These are phyloP conservation scores for Epicoccum sorghinum DNA, from an alignment of 2,329 filamentous ascomycete species.

Conservation along the genomic window DNA sequence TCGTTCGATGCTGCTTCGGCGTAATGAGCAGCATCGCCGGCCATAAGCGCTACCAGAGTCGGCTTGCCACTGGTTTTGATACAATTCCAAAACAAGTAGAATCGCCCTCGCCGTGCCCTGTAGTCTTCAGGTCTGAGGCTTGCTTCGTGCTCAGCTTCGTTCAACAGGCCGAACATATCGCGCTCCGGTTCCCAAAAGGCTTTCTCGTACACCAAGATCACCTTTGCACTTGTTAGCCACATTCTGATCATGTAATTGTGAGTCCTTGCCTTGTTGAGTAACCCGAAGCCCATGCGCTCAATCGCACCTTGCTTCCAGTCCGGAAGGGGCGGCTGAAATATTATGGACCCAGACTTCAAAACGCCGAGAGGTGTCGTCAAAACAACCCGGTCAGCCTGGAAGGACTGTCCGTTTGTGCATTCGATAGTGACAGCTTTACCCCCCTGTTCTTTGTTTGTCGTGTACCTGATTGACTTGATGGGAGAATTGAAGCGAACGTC, in stretches of 20 bases:
- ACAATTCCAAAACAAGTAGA: slow-evolving; percentile 98
- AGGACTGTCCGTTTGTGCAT: slow-evolving; percentile 75
- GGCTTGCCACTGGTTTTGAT: slow-evolving; percentile 85
- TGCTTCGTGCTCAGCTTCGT: slow-evolving; percentile 70
- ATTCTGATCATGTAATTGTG: background rate
- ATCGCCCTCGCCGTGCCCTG: slow-evolving; percentile 77
- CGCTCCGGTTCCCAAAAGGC: slow-evolving; percentile 89
- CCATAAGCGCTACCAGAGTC: slow-evolving; percentile 91
- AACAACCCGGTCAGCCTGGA: slow-evolving; percentile 90
- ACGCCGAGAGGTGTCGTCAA: slow-evolving; percentile 90
- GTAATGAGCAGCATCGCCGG: slow-evolving; percentile 88
- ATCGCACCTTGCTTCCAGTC: slow-evolving; percentile 84
- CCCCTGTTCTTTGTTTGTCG: slow-evolving; percentile 18
- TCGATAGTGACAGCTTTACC: slow-evolving; percentile 51
- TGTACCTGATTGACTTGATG: slow-evolving; percentile 75
- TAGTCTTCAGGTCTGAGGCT: slow-evolving; percentile 85
- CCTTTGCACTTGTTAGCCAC: slow-evolving; percentile 40
- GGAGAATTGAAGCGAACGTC: slow-evolving; percentile 75
- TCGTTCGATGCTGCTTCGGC: slow-evolving; percentile 79
- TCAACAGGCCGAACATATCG: slow-evolving; percentile 92
- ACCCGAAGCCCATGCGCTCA: slow-evolving; percentile 83
- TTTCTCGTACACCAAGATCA: slow-evolving; percentile 85
- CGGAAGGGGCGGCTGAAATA: slow-evolving; percentile 91
- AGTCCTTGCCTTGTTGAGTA: slow-evolving; percentile 78
- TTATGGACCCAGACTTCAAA: slow-evolving; percentile 78